Percentiles rank a stretch among this genome's conserved stretches.
These are phyloP conservation scores for Colletotrichum gloeosporioides DNA, from an alignment of 2,329 filamentous ascomycete genomes.

Conservation along the genomic window DNA sequence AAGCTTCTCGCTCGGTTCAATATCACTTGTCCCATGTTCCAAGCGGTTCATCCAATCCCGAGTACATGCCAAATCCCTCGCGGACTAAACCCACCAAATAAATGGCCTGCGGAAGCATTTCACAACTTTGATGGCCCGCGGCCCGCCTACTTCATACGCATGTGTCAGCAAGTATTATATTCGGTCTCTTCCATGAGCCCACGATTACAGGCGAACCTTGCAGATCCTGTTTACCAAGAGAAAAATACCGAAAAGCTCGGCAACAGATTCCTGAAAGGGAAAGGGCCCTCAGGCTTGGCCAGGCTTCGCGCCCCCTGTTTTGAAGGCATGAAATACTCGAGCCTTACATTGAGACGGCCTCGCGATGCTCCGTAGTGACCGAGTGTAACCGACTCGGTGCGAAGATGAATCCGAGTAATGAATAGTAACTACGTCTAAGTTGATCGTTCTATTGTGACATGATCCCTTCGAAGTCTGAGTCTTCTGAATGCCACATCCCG, in stretches of 20 bases:
- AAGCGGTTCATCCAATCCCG: not conserved
- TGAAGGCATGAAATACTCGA: not conserved
- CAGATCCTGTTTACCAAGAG: not conserved
- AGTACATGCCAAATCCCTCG: not conserved
- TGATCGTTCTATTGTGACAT: not conserved
- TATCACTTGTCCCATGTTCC: not conserved
- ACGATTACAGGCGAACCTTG: not conserved
- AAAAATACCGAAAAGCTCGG: not conserved
- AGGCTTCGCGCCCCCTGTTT: accelerated
- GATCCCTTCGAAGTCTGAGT: accelerated
- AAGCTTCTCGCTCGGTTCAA: not conserved
- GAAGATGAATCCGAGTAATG: not conserved
- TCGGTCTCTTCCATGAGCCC: not conserved
- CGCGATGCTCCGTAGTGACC: not conserved
- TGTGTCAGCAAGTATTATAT: not conserved
- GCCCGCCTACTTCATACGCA: not conserved
- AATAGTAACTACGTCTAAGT: not conserved
- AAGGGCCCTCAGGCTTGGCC: not conserved
- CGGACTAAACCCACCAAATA: not conserved
- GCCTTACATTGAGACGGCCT: not conserved
- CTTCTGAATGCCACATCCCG: not conserved
- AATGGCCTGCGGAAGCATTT: not conserved
- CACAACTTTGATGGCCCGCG: not conserved
- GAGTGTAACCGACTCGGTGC: not conserved
- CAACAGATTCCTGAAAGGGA: not conserved